Evolutionary conservation across 2,329 filamentous ascomycete genomes (phyloP), one percentile per base, ranked within the genome.

Genomic region (Xylaria sp.): DNA sequence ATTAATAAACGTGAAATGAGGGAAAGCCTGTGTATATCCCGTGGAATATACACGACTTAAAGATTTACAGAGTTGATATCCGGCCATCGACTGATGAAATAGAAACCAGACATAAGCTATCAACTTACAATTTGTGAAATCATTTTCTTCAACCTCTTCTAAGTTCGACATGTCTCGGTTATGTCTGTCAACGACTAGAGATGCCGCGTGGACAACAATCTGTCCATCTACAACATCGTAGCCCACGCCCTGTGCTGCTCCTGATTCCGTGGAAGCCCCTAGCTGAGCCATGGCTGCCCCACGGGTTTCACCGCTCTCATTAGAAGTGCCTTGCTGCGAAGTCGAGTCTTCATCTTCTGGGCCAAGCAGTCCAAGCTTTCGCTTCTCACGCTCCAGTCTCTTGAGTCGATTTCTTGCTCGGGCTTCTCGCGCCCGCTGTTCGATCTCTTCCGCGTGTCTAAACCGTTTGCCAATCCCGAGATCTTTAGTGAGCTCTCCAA

Each of bases 381-480:
- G 78, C 70, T 80, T 82, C 61, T 77, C 77, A 20, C 71, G 69
- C 41, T 74, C 72, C 6, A 78, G 80, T 69, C 70, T 86, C 82
- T 54, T 84, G 82, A 71, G 74, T 63, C 81, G 82, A 46, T 75
- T 72, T 33, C 69, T 74, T 43, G 72, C 73, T 28, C 78, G 77
- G 33, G 75, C 75, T 64, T 84, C 82, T 60, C 86, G 82, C 80
- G 93, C 87, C 52, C 92, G 89, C 72, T 90, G 86, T 51, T 89
- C 88, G 74, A 96, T 90, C 75, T 92, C 89, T 74, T 90, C 89
- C 73, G 94, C 92, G 2, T 90, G 87, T 75, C 90, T 90, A 65
- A 93, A 94, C 68, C 91, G 90, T 78, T 92, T 92, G 66, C 93
- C 93, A 65, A 91, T 90, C 25, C 86, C 86, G 62, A 92, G 82